Conservation (phyloP, 768 basidiomycete species). For the Hypsizygus marmoreus region DNA sequence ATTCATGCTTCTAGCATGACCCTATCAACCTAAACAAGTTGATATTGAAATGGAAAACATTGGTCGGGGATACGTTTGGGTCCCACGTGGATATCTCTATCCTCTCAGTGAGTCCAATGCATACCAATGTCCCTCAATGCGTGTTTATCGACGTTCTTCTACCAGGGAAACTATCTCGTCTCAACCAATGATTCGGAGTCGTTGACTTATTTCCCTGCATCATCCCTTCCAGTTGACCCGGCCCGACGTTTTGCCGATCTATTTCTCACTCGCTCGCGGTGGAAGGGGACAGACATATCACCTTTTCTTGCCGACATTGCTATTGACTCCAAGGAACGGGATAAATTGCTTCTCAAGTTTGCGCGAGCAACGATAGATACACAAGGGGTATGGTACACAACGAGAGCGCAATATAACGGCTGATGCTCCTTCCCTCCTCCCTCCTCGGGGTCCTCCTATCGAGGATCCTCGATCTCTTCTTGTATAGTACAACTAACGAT, state of each 20-base stretch:
- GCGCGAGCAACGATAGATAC: conserved; percentile 75
- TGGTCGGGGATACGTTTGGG: conserved; percentile 80
- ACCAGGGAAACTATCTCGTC: conserved; percentile 76
- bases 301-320: conserved; percentile 85
- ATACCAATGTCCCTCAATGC: background rate
- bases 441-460: no score
- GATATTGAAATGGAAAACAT: conserved; percentile 64
- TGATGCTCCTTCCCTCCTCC: conserved; percentile 30
- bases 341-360: conserved; percentile 85
- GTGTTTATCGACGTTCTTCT: background rate
- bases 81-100: conserved; percentile 59
- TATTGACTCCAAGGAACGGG: conserved; percentile 82
- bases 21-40: conserved; percentile 59
- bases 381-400: conserved; percentile 73
- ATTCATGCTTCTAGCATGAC: conserved; percentile 47
- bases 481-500: no score
- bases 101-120: conserved; percentile 57
- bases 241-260: conserved; percentile 83
- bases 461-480: no score
- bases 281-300: conserved; percentile 78
- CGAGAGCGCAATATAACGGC: conserved; percentile 61
- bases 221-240: conserved; percentile 75
- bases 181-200: conserved; percentile 35
- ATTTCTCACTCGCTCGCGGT: conserved; percentile 76
- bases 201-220: conserved; percentile 76